Base-by-base conservation (phyloP, 768 basidiomycete species). In the Daedaleopsis nitida region DNA sequence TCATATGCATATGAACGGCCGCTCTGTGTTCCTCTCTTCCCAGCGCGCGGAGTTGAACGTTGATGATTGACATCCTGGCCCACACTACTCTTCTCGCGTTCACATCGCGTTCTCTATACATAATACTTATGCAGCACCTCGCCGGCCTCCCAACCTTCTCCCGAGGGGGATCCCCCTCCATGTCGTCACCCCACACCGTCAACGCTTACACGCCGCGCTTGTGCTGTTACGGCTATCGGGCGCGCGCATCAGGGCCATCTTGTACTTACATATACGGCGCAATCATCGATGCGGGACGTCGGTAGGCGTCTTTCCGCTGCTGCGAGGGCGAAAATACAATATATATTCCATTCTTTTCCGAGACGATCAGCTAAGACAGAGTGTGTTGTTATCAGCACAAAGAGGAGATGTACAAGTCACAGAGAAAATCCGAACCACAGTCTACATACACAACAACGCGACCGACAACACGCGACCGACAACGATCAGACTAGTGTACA, bases 391-490 rank as follows among this genome's bases (percentile, higher is more conserved):
- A n/a, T n/a, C n/a, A 32, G 27, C 27, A 32, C 27, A 32, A 32
- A 7, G 47, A 21, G 7, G 47, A 1, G 19, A 49, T 49, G 47
- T 11, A 52, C 51, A 52, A 24, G n/a, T 3, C 13, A 48, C n/a
- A 16, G 51, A 32, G 32, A 17, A 13, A 35, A 35, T 35, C 23
- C 51, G 51, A n/a, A 17, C 51, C 24, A 27, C n/a, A 34, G 4
- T 51, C 21, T 12, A 52, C 47, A 52, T n/a, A n/a, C n/a, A n/a
- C n/a, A n/a, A n/a, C n/a, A n/a, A n/a, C n/a, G n/a, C n/a, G n/a
- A n/a, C n/a, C n/a, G n/a, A n/a, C 51, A 57, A 47, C 48, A 34
- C 50, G 19, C n/a, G 13, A 17, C 60, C 24, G 60, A 57, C 42
- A 43, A 57, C 55, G 34, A 38, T 14, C 43, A 38, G 32, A 42